Percentiles rank a stretch among this genome's conserved stretches.
Conservation (phyloP, 257 asterid genomes). For the Misopates orontium region DNA sequence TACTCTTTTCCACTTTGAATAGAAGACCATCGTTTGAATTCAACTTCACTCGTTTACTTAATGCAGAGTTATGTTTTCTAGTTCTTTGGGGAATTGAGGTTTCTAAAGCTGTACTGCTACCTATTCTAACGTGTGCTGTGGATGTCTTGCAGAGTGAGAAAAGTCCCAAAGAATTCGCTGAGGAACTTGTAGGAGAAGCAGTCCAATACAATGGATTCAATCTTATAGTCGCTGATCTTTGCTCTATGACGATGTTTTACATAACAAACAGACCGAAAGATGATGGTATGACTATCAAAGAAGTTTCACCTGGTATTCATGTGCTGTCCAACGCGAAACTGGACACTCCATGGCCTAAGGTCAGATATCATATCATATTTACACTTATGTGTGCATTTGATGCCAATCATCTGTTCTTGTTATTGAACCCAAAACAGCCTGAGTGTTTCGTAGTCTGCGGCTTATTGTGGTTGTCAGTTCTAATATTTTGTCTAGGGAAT, state of each 20-base stretch:
- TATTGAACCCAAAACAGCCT: too few relatives aligned
- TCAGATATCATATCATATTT: neutral
- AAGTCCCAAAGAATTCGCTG: conserved; percentile 63
- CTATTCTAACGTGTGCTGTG: neutral
- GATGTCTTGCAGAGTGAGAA: conserved; percentile 47
- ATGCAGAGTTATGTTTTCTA: too few relatives aligned
- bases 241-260: conserved; percentile 69
- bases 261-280: conserved; percentile 70
- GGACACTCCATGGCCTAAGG: conserved; percentile 93
- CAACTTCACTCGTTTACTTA: too few relatives aligned
- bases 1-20: too few relatives aligned
- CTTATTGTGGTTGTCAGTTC: too few relatives aligned
- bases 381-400: too few relatives aligned
- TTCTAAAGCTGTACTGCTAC: too few relatives aligned
- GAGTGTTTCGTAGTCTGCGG: too few relatives aligned
- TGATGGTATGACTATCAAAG: conserved; percentile 31
- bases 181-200: conserved; percentile 55
- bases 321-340: conserved; percentile 76
- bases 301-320: conserved; percentile 85
- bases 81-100: too few relatives aligned
- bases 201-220: conserved; percentile 65
- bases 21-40: too few relatives aligned
- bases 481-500: too few relatives aligned
- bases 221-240: conserved; percentile 67
- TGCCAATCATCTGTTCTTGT: too few relatives aligned